Evolutionary conservation across 805 yeast species (phyloP).

Genomic region (Pichia nakasei): DNA sequence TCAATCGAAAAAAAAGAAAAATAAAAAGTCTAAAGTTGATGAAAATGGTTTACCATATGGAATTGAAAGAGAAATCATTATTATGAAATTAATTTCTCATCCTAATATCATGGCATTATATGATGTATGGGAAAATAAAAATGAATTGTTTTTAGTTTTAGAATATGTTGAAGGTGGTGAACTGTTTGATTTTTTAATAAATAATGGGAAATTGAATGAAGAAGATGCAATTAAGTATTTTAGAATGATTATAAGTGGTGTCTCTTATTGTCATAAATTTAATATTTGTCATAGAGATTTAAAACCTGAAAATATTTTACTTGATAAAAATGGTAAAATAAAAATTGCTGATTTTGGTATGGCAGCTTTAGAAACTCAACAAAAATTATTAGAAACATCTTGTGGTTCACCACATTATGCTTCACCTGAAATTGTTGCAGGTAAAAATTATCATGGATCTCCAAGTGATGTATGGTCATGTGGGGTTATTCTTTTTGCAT

Average conservation of each 20-base stretch:
- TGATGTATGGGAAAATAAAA: constrained; percentile 97
- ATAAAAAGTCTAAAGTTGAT: constrained; percentile 17
- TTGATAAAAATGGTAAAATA: constrained; percentile 57
- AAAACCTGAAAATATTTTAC: constrained; percentile 69
- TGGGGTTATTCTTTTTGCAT: constrained; percentile 73
- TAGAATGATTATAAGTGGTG: constrained; percentile 69
- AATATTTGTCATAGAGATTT: constrained; percentile 78
- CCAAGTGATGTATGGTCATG: constrained; percentile 88
- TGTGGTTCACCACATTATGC: constrained; percentile 90
- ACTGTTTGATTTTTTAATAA: constrained; percentile 64
- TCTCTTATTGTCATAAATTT: constrained; percentile 71
- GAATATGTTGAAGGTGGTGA: constrained; percentile 90
- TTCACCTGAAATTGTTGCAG: constrained; percentile 78
- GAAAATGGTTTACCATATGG: constrained; percentile 77
- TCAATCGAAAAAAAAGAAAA: constrained; percentile 18
- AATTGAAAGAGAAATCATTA: constrained; percentile 92
- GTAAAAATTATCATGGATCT: constrained; percentile 71
- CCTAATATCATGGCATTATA: constrained; percentile 88
- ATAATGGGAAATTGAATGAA: constrained; percentile 63
- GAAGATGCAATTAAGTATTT: constrained; percentile 69
- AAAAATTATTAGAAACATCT: constrained; percentile 63
- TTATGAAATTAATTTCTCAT: constrained; percentile 91
- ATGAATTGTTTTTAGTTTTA: constrained; percentile 69
- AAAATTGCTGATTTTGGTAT: constrained; percentile 84
- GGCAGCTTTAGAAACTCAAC: constrained; percentile 77